Conservation (phyloP, 1,284 basidiomycete genomes). For the Trichosporon sp. region DNA sequence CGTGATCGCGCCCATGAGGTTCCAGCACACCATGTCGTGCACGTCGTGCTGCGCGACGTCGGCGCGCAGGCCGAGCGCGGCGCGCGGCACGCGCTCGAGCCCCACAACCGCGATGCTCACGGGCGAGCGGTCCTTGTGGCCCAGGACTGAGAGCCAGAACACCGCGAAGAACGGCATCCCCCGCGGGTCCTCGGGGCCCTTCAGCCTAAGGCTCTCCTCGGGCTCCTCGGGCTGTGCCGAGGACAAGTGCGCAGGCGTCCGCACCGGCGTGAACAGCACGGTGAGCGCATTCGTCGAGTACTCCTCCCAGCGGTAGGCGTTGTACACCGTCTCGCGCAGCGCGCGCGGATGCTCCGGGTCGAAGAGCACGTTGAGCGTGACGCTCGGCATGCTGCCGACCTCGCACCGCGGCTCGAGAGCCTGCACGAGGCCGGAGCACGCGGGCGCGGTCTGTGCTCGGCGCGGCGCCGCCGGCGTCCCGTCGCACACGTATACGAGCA, state of each 20-base stretch:
- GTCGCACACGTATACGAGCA: neutral
- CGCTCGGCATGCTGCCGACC: neutral
- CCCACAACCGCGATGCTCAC: neutral
- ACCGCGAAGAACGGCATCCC: neutral
- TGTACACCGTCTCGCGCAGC: neutral
- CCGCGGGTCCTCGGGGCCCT: neutral
- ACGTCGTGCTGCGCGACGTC: neutral
- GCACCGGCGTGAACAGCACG: neutral
- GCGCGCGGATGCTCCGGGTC: neutral
- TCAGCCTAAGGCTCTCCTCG: neutral
- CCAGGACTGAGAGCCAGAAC: neutral
- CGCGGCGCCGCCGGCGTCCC: neutral
- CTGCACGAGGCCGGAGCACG: neutral
- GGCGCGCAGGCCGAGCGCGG: neutral
- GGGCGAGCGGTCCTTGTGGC: neutral
- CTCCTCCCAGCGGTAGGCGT: neutral
- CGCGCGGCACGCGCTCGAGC: neutral
- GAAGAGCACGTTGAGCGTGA: neutral
- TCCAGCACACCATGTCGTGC: neutral
- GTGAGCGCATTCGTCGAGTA: neutral
- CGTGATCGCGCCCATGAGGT: neutral
- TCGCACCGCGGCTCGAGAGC: neutral
- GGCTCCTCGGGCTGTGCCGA: neutral
- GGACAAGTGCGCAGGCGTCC: neutral
- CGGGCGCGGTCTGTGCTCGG: neutral